A percentile compares a stretch with the other conserved stretches of the same genome.
phyloP scores from a whole-genome alignment of 345 rosid species.

The Tarenaya hassleriana region DNA sequence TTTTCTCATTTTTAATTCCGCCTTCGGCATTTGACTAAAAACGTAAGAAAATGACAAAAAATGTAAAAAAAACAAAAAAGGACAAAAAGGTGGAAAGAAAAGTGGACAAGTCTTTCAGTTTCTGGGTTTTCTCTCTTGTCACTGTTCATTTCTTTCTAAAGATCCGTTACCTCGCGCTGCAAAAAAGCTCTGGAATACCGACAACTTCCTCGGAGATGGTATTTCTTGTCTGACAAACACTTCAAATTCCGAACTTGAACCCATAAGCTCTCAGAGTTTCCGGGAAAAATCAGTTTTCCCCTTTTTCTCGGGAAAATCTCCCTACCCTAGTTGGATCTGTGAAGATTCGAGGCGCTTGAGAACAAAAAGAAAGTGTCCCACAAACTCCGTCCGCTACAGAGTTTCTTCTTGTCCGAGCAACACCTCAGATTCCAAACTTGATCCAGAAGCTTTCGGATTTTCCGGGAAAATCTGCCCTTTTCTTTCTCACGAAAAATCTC shows the following conservation, averaged over 20 bases:
- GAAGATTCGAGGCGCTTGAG: conserved; percentile 24
- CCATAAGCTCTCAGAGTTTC: conserved; percentile 11
- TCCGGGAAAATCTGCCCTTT: background rate
- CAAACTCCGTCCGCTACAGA: conserved; percentile 22
- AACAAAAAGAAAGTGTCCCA: conserved; percentile 32
- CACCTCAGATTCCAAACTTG: too few species aligned
- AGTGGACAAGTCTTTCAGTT: background rate
- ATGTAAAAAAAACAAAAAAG: too few species aligned
- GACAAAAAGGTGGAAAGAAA: too few species aligned
- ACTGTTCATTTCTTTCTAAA: conserved; percentile 25
- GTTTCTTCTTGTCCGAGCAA: background rate
- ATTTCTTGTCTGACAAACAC: conserved; percentile 24
- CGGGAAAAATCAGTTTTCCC: background rate
- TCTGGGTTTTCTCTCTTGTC: background rate
- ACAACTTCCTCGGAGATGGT: conserved; percentile 26
- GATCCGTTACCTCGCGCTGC: conserved; percentile 25
- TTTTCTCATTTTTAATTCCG: background rate
- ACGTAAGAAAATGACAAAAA: too few species aligned
- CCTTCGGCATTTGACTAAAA: too few species aligned
- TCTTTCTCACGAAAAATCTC: background rate
- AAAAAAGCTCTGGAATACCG: conserved; percentile 23
- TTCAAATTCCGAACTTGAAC: conserved; percentile 16
- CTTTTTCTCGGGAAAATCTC: conserved; percentile 1
- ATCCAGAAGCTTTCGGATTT: too few species aligned
- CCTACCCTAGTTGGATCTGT: conserved; percentile 19